Evolutionary conservation across 2,329 filamentous ascomycete genomes (phyloP).

Genomic region (Ascochyta viciae-villosae): DNA sequence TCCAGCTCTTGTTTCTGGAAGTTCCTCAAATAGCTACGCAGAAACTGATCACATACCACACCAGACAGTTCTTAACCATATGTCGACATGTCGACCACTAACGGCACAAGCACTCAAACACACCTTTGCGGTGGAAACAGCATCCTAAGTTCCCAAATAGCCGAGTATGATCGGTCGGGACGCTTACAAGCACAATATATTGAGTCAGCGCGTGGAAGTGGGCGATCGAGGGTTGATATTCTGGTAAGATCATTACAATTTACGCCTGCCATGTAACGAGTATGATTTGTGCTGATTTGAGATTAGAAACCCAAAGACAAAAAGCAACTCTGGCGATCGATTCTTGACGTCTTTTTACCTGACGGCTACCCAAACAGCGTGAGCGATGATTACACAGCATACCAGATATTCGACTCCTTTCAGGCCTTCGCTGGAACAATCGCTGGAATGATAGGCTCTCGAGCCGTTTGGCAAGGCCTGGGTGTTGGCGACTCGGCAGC

Average conservation of each 20-base stretch:
- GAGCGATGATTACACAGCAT: neutral
- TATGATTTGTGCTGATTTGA: neutral
- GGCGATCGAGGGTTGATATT: neutral
- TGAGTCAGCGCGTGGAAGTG: neutral
- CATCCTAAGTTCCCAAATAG: neutral
- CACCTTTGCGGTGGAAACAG: too few species aligned
- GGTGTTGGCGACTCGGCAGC: slow-evolving; percentile 1
- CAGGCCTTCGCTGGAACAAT: neutral
- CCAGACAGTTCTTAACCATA: too few species aligned
- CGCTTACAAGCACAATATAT: neutral
- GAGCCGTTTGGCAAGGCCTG: slow-evolving; percentile 3
- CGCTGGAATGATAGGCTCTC: neutral
- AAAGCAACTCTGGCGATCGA: neutral
- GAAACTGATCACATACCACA: too few species aligned
- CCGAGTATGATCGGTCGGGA: neutral
- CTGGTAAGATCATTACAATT: neutral
- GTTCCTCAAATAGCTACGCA: too few species aligned
- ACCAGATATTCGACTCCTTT: neutral
- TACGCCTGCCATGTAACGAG: neutral
- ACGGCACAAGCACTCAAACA: too few species aligned
- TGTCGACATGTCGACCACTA: too few species aligned
- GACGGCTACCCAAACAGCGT: neutral
- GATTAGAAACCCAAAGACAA: neutral
- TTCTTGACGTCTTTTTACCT: neutral
- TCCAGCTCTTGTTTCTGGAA: too few species aligned